phyloP scores from a whole-genome alignment of 768 basidiomycete genomes.

The Hypholoma sublateritium region DNA sequence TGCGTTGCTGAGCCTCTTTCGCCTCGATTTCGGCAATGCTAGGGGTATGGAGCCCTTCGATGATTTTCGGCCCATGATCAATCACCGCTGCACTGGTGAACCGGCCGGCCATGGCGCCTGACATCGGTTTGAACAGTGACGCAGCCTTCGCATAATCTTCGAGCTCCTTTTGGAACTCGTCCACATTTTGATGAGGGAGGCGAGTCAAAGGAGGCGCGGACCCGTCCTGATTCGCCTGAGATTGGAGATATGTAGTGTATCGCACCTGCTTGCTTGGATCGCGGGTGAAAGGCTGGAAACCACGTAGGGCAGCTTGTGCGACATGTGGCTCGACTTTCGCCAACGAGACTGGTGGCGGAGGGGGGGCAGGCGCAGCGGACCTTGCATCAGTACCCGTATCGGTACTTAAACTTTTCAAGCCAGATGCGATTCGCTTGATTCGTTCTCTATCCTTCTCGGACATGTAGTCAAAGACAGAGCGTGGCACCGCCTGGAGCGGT shows the following conservation, averaged over 20 bases:
- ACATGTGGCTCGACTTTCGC: conserved; percentile 74
- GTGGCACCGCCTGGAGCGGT: conserved; percentile 62
- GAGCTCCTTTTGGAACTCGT: conserved; percentile 81
- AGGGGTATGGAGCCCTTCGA: conserved; percentile 72
- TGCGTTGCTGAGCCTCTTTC: conserved; percentile 41
- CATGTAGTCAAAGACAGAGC: conserved; percentile 92
- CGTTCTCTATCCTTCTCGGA: conserved; percentile 91
- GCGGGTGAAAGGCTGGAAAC: conserved; percentile 85
- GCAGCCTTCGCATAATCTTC: conserved; percentile 87
- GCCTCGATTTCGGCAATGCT: conserved; percentile 41
- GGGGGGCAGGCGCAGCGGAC: conserved; percentile 22
- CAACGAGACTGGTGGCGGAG: conserved; percentile 25
- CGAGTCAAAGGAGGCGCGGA: conserved; percentile 50
- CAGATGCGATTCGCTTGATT: conserved; percentile 57
- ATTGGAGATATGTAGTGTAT: conserved; percentile 79
- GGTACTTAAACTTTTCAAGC: conserved; percentile 14
- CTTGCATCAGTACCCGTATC: conserved; percentile 21
- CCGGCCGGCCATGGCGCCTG: conserved; percentile 91
- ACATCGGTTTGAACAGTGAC: conserved; percentile 86
- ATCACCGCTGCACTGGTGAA: conserved; percentile 81
- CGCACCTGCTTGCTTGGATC: conserved; percentile 81
- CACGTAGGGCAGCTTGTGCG: conserved; percentile 82
- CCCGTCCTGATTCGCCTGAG: conserved; percentile 56
- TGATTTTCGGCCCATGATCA: conserved; percentile 60
- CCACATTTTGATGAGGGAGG: conserved; percentile 55